phyloP scores from a whole-genome alignment of 108 stramenopile species.

The Cyclotella cryptica region DNA sequence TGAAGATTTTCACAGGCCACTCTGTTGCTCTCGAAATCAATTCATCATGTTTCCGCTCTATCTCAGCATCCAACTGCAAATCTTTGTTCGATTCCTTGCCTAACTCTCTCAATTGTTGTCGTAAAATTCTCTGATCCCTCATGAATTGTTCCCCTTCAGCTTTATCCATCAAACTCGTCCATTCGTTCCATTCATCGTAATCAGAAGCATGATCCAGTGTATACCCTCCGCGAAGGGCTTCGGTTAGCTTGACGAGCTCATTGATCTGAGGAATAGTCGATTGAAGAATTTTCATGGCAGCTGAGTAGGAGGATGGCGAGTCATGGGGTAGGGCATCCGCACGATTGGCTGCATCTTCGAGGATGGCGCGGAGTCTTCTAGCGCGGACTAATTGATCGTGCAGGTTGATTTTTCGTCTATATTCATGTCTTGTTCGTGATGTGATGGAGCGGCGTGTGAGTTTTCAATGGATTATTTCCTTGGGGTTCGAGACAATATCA shows the following conservation, averaged over 20 bases:
- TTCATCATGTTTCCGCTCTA: conserved; percentile 33
- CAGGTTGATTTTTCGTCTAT: conserved; percentile 15
- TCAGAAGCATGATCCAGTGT: conserved; percentile 1
- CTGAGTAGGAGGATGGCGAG: conserved; percentile 27
- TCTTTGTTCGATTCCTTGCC: conserved; percentile 27
- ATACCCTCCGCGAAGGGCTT: conserved; percentile 25
- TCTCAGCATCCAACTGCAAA: conserved; percentile 26
- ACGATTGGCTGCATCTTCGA: conserved; percentile 35
- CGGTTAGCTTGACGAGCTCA: conserved; percentile 37
- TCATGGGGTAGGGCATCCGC: conserved; percentile 27
- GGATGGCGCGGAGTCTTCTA: conserved; percentile 28
- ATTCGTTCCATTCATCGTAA: conserved; percentile 18
- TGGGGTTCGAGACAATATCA: too few relatives aligned
- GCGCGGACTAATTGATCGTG: conserved; percentile 29
- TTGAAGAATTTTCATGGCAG: conserved; percentile 39
- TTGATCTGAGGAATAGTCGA: conserved; percentile 30
- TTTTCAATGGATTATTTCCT: too few relatives aligned
- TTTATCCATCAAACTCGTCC: conserved; percentile 9
- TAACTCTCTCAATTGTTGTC: conserved; percentile 32
- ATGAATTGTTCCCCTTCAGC: neutral
- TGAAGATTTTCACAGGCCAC: neutral
- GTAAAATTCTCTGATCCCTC: conserved; percentile 26
- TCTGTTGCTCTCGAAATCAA: conserved; percentile 16
- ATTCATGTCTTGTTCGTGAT: conserved; percentile 29
- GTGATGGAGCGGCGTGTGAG: too few relatives aligned